Evolutionary conservation across 306 rosid genomes (phyloP), one percentile per base, ranked within the genome.

Genomic region (Prunus dulcis): DNA sequence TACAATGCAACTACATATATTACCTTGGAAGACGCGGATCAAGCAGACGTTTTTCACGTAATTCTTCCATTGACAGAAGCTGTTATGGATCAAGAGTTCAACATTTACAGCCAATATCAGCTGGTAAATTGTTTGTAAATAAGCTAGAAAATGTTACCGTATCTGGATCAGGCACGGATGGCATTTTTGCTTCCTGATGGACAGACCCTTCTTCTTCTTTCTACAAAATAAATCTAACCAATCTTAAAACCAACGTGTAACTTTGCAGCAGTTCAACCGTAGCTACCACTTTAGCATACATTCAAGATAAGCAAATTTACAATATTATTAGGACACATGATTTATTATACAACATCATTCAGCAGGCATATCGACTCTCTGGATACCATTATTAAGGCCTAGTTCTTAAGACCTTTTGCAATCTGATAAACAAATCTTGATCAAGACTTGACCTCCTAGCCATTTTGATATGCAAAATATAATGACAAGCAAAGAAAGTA

Each of bases 21-120:
- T 77, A 92, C 98, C 97, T 85, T 38, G 97, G 98, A 83, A 95
- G 91, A 72, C 82, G 87, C 15, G 98, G 96, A 78, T 95, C 92
- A 56, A 83, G 88, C 63, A 95, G 87, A 56, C 97, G 97, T 67
- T 79, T 89, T 77, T 95, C 89, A 3, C 93, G 88, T 53, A 95
- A 79, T 84, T 89, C 98, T 79, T 95, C 98, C 93, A 95, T 65
- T 9, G 96, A 85, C 49, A 86, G 71, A 87, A 95, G 98, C 98
- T 95, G 85, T 51, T 80, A 78, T 27, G 25, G 6, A 75, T 47
- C 41, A 72, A 61, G 47, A 83, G 47, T 62, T 79, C 46, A 80
- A 69, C 25, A 51, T 14, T 19, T 38, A 43, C 6, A 77, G 30
- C 18, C 12, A 43, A 19, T 53, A 67, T 4, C 11, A 34, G 50